Percentiles rank a stretch among this genome's conserved stretches.
Evolutionary conservation across 2,329 filamentous ascomycete genomes (phyloP).

Genomic region (Colletotrichum liaoningense): DNA sequence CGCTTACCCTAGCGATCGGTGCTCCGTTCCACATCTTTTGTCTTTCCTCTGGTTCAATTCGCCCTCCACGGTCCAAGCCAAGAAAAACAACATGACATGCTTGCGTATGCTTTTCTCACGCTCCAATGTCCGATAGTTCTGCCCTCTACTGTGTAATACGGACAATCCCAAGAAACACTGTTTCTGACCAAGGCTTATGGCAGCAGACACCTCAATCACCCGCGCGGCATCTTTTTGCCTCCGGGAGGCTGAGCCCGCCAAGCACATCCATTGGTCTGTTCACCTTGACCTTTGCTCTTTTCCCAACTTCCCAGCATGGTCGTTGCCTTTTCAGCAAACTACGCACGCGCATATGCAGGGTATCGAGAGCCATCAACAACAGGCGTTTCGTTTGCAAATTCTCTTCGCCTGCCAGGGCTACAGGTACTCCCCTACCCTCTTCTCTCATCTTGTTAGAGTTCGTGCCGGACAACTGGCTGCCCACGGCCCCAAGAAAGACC

Average conservation of each 20-base stretch:
- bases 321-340: conserved; percentile 20
- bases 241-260: conserved; percentile 27
- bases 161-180: conserved; percentile 14
- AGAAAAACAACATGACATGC: conserved; percentile 22
- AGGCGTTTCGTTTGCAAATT: conserved; percentile 24
- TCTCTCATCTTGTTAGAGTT: background rate
- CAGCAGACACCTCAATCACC: conserved; percentile 16
- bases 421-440: background rate
- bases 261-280: conserved; percentile 15
- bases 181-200: conserved; percentile 31
- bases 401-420: background rate
- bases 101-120: conserved; percentile 26
- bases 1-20: conserved; percentile 26
- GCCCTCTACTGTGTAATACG: background rate
- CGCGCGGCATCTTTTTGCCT: conserved; percentile 22
- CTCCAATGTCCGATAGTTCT: conserved; percentile 7
- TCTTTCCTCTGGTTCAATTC: conserved; percentile 3
- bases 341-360: conserved; percentile 21
- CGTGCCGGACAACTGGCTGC: background rate
- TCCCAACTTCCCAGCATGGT: background rate
- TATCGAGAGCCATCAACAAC: conserved; percentile 14
- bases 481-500: conserved; percentile 4
- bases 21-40: conserved; percentile 14
- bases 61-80: conserved; percentile 9
- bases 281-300: conserved; percentile 6